These are phyloP conservation scores for Boletus semigastroideus DNA, from an alignment of 1,284 basidiomycete species.

Conservation along the genomic window DNA sequence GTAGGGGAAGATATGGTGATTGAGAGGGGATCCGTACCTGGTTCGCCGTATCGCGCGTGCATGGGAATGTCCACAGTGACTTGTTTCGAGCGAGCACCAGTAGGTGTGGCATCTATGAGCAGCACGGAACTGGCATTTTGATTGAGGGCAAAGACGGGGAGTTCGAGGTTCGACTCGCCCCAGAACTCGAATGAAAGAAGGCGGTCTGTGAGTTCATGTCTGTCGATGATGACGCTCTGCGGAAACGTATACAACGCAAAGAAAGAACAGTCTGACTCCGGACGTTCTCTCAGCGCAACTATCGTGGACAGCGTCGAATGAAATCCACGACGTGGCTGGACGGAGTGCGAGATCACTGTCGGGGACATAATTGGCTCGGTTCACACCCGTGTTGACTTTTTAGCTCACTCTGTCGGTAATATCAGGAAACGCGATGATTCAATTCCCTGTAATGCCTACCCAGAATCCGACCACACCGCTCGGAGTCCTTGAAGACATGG, in stretches of 20 bases:
- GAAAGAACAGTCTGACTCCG: slow-evolving; percentile 17
- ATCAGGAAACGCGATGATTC: slow-evolving; percentile 12
- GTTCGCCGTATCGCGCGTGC: slow-evolving; percentile 32
- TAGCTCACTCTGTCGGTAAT: background rate
- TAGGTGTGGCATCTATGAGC: slow-evolving; percentile 22
- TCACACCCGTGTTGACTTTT: background rate
- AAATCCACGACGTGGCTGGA: slow-evolving; percentile 28
- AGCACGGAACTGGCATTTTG: slow-evolving; percentile 19
- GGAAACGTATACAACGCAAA: slow-evolving; percentile 31
- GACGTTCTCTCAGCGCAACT: slow-evolving; percentile 12
- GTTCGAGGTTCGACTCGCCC: slow-evolving; percentile 33
- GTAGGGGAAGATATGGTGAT: slow-evolving; percentile 25
- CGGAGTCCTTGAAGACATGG: slow-evolving; percentile 34
- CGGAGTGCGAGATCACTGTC: slow-evolving; percentile 20
- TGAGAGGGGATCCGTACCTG: slow-evolving; percentile 8
- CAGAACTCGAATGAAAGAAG: slow-evolving; percentile 31
- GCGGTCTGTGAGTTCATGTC: slow-evolving; percentile 30
- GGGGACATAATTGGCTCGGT: slow-evolving; percentile 26
- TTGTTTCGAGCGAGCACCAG: slow-evolving; percentile 1
- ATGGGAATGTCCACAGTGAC: slow-evolving; percentile 26
- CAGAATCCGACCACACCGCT: slow-evolving; percentile 9
- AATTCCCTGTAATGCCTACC: slow-evolving; percentile 14
- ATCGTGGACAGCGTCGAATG: slow-evolving; percentile 32
- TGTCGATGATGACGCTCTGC: slow-evolving; percentile 30
- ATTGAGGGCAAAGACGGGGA: slow-evolving; percentile 34